Evolutionary conservation across 1,139 yeast species (phyloP).

Genomic region (Hyphopichia khmerensis): DNA sequence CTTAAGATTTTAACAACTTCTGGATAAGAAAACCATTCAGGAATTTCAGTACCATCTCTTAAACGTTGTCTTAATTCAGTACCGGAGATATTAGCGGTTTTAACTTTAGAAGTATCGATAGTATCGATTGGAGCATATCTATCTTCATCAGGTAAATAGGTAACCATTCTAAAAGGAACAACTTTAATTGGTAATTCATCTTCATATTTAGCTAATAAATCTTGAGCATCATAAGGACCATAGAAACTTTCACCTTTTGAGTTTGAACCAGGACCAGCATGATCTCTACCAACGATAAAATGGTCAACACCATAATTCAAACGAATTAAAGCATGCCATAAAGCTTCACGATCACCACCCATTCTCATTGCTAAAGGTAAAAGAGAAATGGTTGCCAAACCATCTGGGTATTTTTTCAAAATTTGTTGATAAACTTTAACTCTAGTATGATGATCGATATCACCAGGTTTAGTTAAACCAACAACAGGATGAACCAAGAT

Average conservation of each 20-base stretch:
- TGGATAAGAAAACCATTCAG: conserved; percentile 97
- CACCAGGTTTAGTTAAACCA: conserved; percentile 96
- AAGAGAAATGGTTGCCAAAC: conserved; percentile 85
- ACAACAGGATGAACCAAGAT: conserved; percentile 95
- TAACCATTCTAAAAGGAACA: conserved; percentile 96
- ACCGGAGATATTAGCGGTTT: conserved; percentile 90
- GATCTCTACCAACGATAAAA: conserved; percentile 97
- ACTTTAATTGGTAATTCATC: conserved; percentile 79
- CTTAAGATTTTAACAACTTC: conserved; percentile 91
- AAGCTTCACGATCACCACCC: conserved; percentile 99
- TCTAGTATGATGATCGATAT: conserved; percentile 95
- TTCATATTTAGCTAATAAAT: conserved; percentile 70
- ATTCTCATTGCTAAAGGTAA: conserved; percentile 97
- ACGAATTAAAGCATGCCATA: conserved; percentile 97
- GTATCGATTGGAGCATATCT: conserved; percentile 95
- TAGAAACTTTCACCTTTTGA: conserved; percentile 92
- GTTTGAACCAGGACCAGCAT: conserved; percentile 96
- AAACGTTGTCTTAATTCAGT: conserved; percentile 89
- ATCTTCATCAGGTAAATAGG: conserved; percentile 92
- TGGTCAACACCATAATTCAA: conserved; percentile 97
- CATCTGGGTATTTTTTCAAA: conserved; percentile 88
- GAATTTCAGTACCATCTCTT: conserved; percentile 83
- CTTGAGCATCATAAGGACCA: conserved; percentile 97
- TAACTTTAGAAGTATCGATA: conserved; percentile 68
- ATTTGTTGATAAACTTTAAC: conserved; percentile 93